These are phyloP conservation scores for Nigrograna mackinnonii DNA, from an alignment of 2,329 filamentous ascomycete species.

Conservation along the genomic window DNA sequence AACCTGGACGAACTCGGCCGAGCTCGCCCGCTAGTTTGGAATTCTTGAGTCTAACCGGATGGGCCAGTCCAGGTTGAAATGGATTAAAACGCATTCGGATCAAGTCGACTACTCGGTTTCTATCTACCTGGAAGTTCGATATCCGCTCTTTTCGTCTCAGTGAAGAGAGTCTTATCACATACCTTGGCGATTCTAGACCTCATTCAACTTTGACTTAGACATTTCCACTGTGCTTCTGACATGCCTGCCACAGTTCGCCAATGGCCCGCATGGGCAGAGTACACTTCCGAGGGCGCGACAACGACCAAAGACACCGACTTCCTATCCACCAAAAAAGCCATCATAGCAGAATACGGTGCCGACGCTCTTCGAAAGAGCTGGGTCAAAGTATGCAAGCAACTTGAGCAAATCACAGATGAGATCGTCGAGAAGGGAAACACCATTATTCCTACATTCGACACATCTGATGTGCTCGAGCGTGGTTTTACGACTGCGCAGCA, in stretches of 20 bases:
- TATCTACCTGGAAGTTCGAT: no score
- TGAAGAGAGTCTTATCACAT: no score
- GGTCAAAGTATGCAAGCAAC: slow-evolving; percentile 42
- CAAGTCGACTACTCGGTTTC: no score
- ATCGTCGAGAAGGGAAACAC: slow-evolving; percentile 36
- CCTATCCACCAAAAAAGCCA: slow-evolving; percentile 31
- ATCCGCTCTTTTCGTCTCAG: no score
- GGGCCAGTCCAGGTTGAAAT: no score
- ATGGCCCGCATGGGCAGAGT: slow-evolving; percentile 8
- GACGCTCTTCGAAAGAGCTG: slow-evolving; percentile 41
- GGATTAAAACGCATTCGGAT: no score
- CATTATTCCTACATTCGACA: slow-evolving; percentile 39
- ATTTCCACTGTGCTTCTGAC: no score
- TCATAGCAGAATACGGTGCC: slow-evolving; percentile 42
- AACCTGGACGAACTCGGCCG: no score
- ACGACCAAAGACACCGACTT: neutral
- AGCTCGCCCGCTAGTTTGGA: no score
- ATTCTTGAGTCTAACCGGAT: no score
- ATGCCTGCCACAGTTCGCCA: slow-evolving; percentile 3
- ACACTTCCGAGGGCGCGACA: neutral
- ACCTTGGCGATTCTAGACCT: no score
- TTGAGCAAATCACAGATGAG: slow-evolving; percentile 41
- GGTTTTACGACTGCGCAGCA: slow-evolving; percentile 15
- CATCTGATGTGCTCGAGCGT: slow-evolving; percentile 26
- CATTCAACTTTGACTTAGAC: no score